Conservation (phyloP, 2,329 filamentous ascomycete species). For the Fusarium fujikuroi region DNA sequence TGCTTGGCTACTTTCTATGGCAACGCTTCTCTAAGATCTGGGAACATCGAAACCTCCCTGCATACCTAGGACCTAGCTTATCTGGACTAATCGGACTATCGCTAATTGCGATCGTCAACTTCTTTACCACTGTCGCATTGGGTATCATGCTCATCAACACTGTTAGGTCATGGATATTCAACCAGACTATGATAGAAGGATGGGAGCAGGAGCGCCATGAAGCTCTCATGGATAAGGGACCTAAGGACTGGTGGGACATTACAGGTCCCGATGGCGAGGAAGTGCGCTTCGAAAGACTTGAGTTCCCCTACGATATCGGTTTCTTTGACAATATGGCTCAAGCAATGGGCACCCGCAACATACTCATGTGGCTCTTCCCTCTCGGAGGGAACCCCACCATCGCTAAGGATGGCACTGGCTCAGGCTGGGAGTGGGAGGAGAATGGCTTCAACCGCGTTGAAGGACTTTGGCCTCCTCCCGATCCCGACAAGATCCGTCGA, state of each 20-base stretch:
- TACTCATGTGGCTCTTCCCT: constrained; percentile 76
- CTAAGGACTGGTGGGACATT: constrained; percentile 58
- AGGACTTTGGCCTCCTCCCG: constrained; percentile 70
- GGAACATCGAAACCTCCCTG: constrained; percentile 72
- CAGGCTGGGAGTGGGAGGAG: constrained; percentile 73
- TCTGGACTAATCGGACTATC: constrained; percentile 70
- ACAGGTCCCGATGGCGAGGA: constrained; percentile 50
- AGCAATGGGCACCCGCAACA: constrained; percentile 77
- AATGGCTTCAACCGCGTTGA: constrained; percentile 78
- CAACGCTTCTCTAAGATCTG: constrained; percentile 70
- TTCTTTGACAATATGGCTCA: constrained; percentile 78
- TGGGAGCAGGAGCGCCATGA: constrained; percentile 78
- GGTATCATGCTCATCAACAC: constrained; percentile 73
- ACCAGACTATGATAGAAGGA: constrained; percentile 83
- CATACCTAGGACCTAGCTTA: constrained; percentile 77
- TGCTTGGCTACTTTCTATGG: constrained; percentile 69
- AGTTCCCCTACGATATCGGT: constrained; percentile 86
- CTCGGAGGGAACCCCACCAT: constrained; percentile 64
- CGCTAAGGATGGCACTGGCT: constrained; percentile 51
- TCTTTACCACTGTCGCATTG: constrained; percentile 70
- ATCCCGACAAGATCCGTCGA: constrained; percentile 69
- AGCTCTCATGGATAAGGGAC: constrained; percentile 61
- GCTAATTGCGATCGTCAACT: constrained; percentile 66
- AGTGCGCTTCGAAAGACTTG: constrained; percentile 69
- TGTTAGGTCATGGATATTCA: constrained; percentile 69